Evolutionary conservation across 345 rosid genomes (phyloP).

Genomic region (Balakata baccata): DNA sequence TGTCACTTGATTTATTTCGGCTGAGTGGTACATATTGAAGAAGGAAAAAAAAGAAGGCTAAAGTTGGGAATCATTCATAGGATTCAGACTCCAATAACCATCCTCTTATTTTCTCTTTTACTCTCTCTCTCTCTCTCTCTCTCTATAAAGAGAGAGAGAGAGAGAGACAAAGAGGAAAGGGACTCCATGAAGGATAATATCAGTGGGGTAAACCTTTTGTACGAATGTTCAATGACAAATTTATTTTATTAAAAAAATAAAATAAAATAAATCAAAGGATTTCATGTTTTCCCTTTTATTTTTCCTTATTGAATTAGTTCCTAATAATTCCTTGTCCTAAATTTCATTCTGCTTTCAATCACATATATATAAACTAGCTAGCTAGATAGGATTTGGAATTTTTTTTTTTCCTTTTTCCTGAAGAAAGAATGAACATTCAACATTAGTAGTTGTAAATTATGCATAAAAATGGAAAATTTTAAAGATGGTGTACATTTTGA

Average conservation of each 20-base stretch:
- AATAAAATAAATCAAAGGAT: no score
- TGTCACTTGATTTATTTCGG: neutral
- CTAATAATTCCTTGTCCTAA: no score
- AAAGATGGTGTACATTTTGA: neutral
- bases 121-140: neutral
- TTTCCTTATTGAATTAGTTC: no score
- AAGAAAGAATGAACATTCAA: no score
- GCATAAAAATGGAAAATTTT: no score
- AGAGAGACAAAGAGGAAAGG: constrained; percentile 10
- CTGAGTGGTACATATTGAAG: constrained; percentile 22
- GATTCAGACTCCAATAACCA: constrained; percentile 37
- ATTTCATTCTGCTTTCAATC: no score
- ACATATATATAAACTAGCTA: no score
- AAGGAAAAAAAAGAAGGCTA: constrained; percentile 26
- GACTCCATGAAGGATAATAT: constrained; percentile 24
- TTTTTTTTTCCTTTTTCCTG: no score
- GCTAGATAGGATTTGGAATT: no score
- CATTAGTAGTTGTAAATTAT: no score
- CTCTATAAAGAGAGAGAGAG: constrained; percentile 19
- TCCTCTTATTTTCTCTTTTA: neutral
- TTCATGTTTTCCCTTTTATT: no score
- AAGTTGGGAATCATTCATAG: constrained; percentile 32
- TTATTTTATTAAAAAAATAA: no score
- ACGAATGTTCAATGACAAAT: neutral
- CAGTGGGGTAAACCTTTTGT: constrained; percentile 19